Conservation (phyloP, 2,329 filamentous ascomycete species). For the Fusarium falciforme region DNA sequence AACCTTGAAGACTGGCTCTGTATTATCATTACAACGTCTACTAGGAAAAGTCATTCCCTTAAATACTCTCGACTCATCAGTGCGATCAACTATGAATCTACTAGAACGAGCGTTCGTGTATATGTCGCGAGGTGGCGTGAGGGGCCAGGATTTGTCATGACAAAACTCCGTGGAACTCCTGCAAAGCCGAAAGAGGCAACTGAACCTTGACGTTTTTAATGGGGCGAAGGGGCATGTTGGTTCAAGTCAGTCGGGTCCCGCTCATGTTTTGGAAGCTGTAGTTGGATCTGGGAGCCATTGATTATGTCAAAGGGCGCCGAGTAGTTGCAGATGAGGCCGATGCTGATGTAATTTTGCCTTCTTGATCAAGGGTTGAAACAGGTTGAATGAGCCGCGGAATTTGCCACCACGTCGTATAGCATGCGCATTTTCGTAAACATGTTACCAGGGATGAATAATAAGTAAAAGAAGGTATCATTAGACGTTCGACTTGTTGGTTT, state of each 20-base stretch:
- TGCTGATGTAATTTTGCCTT: background rate
- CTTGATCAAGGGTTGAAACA: background rate
- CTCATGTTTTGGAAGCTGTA: background rate
- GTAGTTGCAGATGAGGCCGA: background rate
- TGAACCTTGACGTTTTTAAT: background rate
- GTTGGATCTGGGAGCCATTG: background rate
- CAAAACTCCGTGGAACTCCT: background rate
- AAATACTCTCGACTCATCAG: background rate
- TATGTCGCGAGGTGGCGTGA: background rate
- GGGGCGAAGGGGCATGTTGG: background rate
- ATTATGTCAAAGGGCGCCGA: background rate
- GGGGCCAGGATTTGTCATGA: background rate
- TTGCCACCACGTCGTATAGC: background rate
- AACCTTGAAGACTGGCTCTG: background rate
- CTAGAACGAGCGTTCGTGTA: background rate
- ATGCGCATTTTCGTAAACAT: background rate
- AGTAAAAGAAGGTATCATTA: background rate
- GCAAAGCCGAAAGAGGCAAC: background rate
- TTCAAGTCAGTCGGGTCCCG: too few species aligned
- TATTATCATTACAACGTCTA: background rate
- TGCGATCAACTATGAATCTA: background rate
- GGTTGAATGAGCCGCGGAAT: background rate
- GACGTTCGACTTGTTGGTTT: background rate
- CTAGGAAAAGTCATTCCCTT: background rate
- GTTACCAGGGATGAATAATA: background rate